Conservation (phyloP, 2,329 filamentous ascomycete genomes). For the Fusarium begoniae region DNA sequence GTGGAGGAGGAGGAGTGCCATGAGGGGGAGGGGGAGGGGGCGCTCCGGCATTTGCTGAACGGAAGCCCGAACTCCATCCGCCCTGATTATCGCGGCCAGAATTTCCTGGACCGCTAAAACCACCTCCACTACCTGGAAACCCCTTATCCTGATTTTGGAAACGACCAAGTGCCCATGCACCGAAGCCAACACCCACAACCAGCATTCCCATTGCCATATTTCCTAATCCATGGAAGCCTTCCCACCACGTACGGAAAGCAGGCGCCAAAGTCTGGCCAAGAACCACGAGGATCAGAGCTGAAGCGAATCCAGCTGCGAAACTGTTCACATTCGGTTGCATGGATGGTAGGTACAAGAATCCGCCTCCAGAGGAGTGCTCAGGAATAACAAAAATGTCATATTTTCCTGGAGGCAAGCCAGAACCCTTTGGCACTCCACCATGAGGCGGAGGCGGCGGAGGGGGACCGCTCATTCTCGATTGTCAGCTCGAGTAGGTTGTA, state of each 20-base stretch:
- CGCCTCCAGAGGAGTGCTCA: conserved; percentile 85
- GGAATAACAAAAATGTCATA: conserved; percentile 99
- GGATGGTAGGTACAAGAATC: conserved; percentile 94
- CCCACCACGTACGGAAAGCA: conserved; percentile 77
- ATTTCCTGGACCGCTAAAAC: conserved; percentile 34
- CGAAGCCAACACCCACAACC: conserved; percentile 76
- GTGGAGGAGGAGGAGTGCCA: conserved; percentile 48
- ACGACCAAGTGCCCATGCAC: conserved; percentile 72
- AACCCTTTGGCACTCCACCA: conserved; percentile 76
- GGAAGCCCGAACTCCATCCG: conserved; percentile 45
- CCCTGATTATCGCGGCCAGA: conserved; percentile 38
- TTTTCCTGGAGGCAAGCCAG: conserved; percentile 83
- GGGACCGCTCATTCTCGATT: conserved; percentile 62
- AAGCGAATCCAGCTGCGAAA: conserved; percentile 86
- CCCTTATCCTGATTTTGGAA: conserved; percentile 47
- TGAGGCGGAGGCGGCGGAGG: conserved; percentile 90
- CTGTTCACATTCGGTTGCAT: conserved; percentile 87
- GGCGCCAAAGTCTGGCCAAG: conserved; percentile 80
- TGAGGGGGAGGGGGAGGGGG: conserved; percentile 48
- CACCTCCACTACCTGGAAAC: conserved; percentile 25
- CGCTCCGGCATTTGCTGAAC: conserved; percentile 46
- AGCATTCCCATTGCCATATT: conserved; percentile 78
- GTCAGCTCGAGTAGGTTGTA: conserved; percentile 32
- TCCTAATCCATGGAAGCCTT: conserved; percentile 74
- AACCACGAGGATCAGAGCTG: conserved; percentile 75